Base-by-base conservation (phyloP, 805 yeast genomes). In the Kurtzmaniella cleridarum region DNA sequence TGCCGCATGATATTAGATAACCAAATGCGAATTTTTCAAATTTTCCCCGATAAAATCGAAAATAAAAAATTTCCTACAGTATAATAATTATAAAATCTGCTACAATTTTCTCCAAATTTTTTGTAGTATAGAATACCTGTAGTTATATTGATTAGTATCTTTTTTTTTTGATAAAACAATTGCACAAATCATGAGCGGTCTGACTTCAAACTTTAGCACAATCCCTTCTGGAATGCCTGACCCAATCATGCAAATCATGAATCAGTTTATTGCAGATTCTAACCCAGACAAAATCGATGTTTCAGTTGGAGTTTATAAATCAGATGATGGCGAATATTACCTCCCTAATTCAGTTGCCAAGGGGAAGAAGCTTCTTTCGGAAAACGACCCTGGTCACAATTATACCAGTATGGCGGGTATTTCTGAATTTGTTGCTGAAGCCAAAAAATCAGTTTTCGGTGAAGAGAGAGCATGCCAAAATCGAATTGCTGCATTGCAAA, bases 221-320 rank as follows among this genome's bases (percentile, higher is more conserved):
- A 20, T 20, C 8, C 24, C 24, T 20, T 20, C 24, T 5, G 24
- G 24, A 8, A 20, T 20, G 24, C 24, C 55, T 10, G 68, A 62
- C 42, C 64, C 65, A 15, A 61, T 62, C 17, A 46, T 57, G 20
- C 44, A 49, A 28, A 50, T 54, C 14, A 46, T 53, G 49, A 35
- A 40, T 5, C 40, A 39, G 17, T 59, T 43, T 43, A 41, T 38
- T 3, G 27, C 38, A 7, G 74, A 69, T 49, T 38, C 51, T 13
- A 30, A 44, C 35, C 61, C 67, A 12, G 31, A 50, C 27, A 67
- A 68, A 46, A 55, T 69, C 23, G 73, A 69, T 42, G 65, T 69
- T 15, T 54, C 67, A 26, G 68, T 69, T 24, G 75, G 75, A 11
- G 74, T 70, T n/a, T 69, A 68, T 53, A 67, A 67, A 39, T 60